Base-by-base conservation (phyloP, 805 yeast species). In the Ascoidea tarda region DNA sequence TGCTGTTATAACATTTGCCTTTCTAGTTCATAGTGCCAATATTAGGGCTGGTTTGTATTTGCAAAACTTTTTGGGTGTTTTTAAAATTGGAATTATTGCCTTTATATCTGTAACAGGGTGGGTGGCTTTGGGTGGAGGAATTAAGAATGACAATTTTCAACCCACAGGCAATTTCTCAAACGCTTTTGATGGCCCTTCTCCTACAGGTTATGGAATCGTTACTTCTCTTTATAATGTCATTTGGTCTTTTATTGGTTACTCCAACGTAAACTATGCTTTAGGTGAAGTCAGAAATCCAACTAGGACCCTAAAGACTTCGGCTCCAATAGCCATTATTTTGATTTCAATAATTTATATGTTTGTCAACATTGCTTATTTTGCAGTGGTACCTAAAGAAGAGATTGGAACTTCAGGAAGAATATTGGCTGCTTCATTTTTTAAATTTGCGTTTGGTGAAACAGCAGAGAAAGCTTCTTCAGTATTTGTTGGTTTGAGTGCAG, bases 201-300 rank as follows among this genome's bases (percentile, higher is more conserved):
- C 84, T 5, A 69, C 79, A 46, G 84, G 81, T n/a, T 80, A 74
- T 59, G 87, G 87, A 57, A 72, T 81, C 51, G 87, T 82, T 53
- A 82, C 81, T 59, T 89, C 93, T 5, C 72, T 86, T 53, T 85
- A 84, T 69, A 84, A 84, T 61, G 87, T 86, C 53, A 85, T 86
- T 62, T 86, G 91, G 91, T 83, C 91, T 1, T 86, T 79, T 60
- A 78, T 84, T 59, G 95, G 95, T 51, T 86, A 85, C 64, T 82
- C 90, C 46, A 86, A 86, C 62, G 90, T 83, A 51, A 85, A 86
- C 67, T 85, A 86, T 60, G 91, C 93, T 5, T 72, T 85, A 49
- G 87, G 89, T 60, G 95, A 86, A 68, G 79, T 81, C 50, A 81
- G 77, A 63, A 76, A 87, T 64, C 93, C 95, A 1, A 77, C 77